phyloP scores from a whole-genome alignment of 768 basidiomycete genomes.

The Boletus edulis region DNA sequence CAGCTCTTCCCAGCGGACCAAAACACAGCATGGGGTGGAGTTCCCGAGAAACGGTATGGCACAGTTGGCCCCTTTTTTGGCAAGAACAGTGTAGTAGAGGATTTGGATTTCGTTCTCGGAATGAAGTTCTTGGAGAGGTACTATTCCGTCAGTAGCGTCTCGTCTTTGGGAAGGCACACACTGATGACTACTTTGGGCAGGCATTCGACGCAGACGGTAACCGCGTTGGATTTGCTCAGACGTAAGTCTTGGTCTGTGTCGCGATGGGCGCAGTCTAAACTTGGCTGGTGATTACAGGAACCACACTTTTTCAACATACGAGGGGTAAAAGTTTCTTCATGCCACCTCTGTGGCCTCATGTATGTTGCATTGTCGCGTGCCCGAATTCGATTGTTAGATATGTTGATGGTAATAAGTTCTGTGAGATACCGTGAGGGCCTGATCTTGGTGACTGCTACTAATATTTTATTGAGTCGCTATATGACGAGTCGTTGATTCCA shows the following conservation, averaged over 20 bases:
- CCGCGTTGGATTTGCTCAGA: background rate
- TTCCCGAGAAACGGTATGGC: slow-evolving; percentile 10
- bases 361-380: no score
- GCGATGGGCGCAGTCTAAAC: no score
- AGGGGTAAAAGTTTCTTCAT: no score
- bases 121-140: slow-evolving; percentile 1
- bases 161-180: background rate
- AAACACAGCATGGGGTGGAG: slow-evolving; percentile 11
- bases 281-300: no score
- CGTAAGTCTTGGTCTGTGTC: background rate
- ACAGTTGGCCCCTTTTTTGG: slow-evolving; percentile 1
- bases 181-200: background rate
- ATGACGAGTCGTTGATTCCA: no score
- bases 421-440: no score
- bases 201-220: background rate
- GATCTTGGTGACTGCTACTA: no score
- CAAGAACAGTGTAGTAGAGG: background rate
- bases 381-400: no score
- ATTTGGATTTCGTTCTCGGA: background rate
- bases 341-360: no score
- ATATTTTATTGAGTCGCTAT: no score
- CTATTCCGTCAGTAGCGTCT: slow-evolving; percentile 1
- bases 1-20: slow-evolving; percentile 16
- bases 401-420: no score
- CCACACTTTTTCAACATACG: no score